Percentiles rank a stretch among this genome's conserved stretches.
Evolutionary conservation across 2,329 filamentous ascomycete species (phyloP).

Genomic region (Penicillium expansum): DNA sequence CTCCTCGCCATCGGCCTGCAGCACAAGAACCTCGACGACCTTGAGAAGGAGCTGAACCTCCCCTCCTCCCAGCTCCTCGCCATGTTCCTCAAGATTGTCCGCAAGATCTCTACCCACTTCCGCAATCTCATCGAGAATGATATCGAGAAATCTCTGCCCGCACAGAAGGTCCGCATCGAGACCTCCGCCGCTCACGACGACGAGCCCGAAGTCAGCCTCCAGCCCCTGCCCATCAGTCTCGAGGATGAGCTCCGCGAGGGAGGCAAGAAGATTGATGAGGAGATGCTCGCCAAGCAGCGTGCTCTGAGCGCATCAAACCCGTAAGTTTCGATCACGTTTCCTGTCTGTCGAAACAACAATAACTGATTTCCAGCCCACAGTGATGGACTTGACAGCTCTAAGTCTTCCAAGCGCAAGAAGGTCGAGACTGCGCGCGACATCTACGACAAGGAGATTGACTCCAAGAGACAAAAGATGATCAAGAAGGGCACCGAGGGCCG

Average conservation of each 20-base stretch:
- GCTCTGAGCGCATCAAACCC: conserved; percentile 88
- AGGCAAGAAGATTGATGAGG: conserved; percentile 69
- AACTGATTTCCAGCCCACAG: conserved; percentile 42
- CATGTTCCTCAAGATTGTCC: conserved; percentile 95
- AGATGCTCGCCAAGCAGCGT: conserved; percentile 74
- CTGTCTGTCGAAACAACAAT: conserved; percentile 32
- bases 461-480: conserved; percentile 45
- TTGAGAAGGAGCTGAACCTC: conserved; percentile 75
- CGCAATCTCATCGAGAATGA: conserved; percentile 70
- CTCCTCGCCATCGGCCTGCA: conserved; percentile 89
- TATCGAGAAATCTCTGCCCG: conserved; percentile 64
- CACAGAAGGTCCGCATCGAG: conserved; percentile 44
- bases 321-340: conserved; percentile 51
- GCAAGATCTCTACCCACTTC: conserved; percentile 81
- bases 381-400: conserved; percentile 52
- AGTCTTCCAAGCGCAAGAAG: conserved; percentile 76
- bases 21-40: conserved; percentile 76
- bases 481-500: conserved; percentile 45
- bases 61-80: conserved; percentile 78
- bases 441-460: conserved; percentile 43
- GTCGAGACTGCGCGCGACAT: conserved; percentile 53
- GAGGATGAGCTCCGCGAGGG: conserved; percentile 83
- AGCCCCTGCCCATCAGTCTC: conserved; percentile 67
- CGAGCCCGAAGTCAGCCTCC: conserved; percentile 60
- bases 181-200: conserved; percentile 63